A percentile compares a stretch with the other conserved stretches of the same genome.
phyloP scores from a whole-genome alignment of 2,329 filamentous ascomycete species.

The Xylariomycetidae sp. region DNA sequence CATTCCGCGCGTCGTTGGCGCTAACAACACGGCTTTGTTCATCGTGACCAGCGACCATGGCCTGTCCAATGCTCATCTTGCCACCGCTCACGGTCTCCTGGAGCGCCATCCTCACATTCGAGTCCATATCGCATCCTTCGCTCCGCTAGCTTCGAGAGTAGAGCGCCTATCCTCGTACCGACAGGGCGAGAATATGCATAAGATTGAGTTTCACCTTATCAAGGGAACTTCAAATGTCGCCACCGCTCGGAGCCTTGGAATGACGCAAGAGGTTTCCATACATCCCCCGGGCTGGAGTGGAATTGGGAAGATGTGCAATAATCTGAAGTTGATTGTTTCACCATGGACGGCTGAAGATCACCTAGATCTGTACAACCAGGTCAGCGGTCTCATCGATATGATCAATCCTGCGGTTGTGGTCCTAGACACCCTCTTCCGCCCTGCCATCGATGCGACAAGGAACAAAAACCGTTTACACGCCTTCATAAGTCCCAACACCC shows the following conservation, averaged over 20 bases:
- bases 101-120: conserved; percentile 13
- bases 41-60: conserved; percentile 13
- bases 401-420: conserved; percentile 16
- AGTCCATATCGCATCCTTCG: conserved; percentile 17
- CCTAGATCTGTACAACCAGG: conserved; percentile 9
- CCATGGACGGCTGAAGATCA: conserved; percentile 15
- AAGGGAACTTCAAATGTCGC: not conserved
- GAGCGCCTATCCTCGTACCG: conserved; percentile 6
- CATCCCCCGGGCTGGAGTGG: conserved; percentile 13
- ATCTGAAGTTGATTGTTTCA: conserved; percentile 10
- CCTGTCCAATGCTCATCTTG: conserved; percentile 16
- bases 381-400: conserved; percentile 8
- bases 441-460: conserved; percentile 15
- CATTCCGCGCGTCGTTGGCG: conserved; percentile 9
- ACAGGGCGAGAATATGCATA: conserved; percentile 3
- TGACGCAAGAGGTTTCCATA: conserved; percentile 1
- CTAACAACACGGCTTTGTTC: conserved; percentile 17
- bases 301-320: conserved; percentile 7
- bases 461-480: conserved; percentile 14
- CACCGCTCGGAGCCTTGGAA: not conserved
- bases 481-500: conserved; percentile 12
- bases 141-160: conserved; percentile 7
- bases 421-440: conserved; percentile 13
- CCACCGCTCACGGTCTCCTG: conserved; percentile 13
- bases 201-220: conserved; percentile 6